These are phyloP conservation scores for Erodium trifolium DNA, from an alignment of 441 rosid species.

Conservation along the genomic window DNA sequence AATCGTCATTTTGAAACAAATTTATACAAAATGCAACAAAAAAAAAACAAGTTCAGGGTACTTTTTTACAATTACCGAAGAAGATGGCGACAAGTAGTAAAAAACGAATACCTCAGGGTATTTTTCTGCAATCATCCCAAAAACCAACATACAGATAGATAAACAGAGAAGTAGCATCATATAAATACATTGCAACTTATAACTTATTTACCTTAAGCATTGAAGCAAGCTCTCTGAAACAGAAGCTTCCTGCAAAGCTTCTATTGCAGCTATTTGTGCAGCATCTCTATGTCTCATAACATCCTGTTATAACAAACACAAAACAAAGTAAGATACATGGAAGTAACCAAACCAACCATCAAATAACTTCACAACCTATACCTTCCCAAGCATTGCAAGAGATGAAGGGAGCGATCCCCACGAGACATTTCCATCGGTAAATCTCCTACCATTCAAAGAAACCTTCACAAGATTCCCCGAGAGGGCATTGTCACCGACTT, in stretches of 20 bases:
- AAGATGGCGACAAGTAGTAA: no score
- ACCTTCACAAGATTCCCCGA: constrained; percentile 73
- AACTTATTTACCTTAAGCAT: constrained; percentile 56
- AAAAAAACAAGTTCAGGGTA: no score
- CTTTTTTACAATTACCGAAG: no score
- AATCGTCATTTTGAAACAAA: no score
- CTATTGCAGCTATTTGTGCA: constrained; percentile 79
- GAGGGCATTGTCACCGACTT: constrained; percentile 38
- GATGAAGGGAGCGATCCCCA: constrained; percentile 82
- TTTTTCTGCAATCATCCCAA: no score
- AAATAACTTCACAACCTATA: constrained; percentile 10
- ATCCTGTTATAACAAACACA: constrained; percentile 37
- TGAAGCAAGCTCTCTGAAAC: constrained; percentile 82
- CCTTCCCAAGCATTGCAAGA: constrained; percentile 86
- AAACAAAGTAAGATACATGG: no score
- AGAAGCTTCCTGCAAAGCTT: constrained; percentile 92
- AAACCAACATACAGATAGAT: no score
- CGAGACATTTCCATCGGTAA: constrained; percentile 56
- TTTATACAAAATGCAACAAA: no score
- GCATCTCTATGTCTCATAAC: constrained; percentile 84
- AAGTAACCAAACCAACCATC: no score
- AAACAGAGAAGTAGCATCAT: no score
- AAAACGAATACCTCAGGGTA: no score
- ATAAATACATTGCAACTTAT: no score
- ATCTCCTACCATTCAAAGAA: constrained; percentile 45